Evolutionary conservation across 169 alveolate species (phyloP).

Genomic region (Plasmodium cynomolgi): DNA sequence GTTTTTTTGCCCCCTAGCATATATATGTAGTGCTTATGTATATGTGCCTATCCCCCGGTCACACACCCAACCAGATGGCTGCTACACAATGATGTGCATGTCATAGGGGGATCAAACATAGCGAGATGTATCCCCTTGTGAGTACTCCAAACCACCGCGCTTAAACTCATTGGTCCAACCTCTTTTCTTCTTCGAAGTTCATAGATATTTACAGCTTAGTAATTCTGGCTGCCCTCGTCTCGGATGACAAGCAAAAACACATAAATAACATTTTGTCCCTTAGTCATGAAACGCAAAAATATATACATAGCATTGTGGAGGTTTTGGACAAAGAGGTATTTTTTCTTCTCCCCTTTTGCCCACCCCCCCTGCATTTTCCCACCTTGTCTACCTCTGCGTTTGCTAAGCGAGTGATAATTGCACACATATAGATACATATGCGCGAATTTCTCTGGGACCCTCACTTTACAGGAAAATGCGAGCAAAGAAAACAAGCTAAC

Average conservation of each 20-base stretch:
- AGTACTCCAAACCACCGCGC: not conserved
- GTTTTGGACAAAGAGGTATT: conserved; percentile 58
- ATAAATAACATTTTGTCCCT: conserved; percentile 61
- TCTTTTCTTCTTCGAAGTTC: conserved; percentile 20
- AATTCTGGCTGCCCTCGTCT: conserved; percentile 69
- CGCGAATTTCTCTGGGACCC: not conserved
- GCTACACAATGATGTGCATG: not conserved
- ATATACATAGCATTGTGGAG: conserved; percentile 67
- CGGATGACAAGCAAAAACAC: conserved; percentile 71
- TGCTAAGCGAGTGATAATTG: not conserved
- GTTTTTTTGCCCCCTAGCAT: not conserved
- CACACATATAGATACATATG: not conserved
- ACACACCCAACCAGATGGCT: not conserved
- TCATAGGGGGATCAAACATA: not conserved
- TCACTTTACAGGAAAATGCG: conserved; percentile 37
- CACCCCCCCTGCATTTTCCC: not conserved
- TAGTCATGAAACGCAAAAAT: conserved; percentile 74
- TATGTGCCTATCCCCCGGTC: not conserved
- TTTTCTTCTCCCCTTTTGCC: not conserved
- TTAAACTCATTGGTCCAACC: not conserved
- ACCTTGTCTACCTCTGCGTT: not conserved
- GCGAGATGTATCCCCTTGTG: not conserved
- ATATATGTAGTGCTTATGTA: not conserved
- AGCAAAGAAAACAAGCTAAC: conserved; percentile 7
- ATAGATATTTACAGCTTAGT: conserved; percentile 68